Conservation (phyloP, 371 early-diverging fungal genomes). For the Chytridium lagenaria region DNA sequence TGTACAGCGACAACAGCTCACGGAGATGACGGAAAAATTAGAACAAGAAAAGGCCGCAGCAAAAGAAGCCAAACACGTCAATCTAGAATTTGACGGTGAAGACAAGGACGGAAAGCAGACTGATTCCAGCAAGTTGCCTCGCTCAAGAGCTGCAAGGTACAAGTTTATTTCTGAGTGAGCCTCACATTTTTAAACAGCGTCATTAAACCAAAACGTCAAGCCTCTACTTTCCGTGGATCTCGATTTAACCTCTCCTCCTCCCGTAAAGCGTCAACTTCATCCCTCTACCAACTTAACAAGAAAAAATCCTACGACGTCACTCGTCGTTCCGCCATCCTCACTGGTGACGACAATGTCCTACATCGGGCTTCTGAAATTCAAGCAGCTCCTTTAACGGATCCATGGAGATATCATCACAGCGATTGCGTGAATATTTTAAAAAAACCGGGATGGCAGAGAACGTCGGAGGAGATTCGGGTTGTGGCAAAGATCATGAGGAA, state of each 20-base stretch:
- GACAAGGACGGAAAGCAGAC: no score
- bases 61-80: no score
- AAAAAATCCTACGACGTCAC: not conserved
- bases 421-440: constrained; percentile 23
- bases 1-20: not conserved
- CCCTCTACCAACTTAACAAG: not conserved
- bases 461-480: constrained; percentile 36
- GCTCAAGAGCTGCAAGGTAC: no score
- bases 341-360: not conserved
- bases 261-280: not conserved
- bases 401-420: constrained; percentile 28
- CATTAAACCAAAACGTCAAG: no score
- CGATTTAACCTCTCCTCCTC: not conserved
- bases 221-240: no score
- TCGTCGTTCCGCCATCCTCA: not conserved
- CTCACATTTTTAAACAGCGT: no score
- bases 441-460: constrained; percentile 35
- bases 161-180: no score
- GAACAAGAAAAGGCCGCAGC: no score
- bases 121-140: no score
- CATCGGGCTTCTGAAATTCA: not conserved
- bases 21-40: not conserved
- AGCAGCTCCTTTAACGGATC: not conserved
- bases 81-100: no score
- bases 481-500: constrained; percentile 34